A percentile compares a stretch with the other conserved stretches of the same genome.
These are phyloP conservation scores for Malus asiatica DNA, from an alignment of 306 rosid genomes.

Conservation along the genomic window DNA sequence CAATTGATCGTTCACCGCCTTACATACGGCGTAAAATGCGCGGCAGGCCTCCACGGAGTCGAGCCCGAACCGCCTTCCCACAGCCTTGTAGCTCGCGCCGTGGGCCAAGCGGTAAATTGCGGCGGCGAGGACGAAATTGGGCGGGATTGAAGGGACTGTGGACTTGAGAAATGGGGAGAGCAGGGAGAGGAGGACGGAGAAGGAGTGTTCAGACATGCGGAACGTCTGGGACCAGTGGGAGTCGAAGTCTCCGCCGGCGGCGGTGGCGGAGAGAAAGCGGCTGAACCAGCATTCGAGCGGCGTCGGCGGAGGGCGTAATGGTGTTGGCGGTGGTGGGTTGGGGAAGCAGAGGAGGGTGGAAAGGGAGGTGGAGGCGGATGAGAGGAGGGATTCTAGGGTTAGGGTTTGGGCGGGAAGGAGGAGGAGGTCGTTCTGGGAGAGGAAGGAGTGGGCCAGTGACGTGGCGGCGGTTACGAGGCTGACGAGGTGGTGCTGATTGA, in stretches of 20 bases:
- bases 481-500: conserved; percentile 16
- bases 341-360: conserved; percentile 3
- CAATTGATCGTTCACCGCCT: conserved; percentile 34
- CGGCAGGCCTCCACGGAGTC: conserved; percentile 46
- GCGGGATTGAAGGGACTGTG: conserved; percentile 28
- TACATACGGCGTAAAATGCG: conserved; percentile 49
- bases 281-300: conserved; percentile 50
- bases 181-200: conserved; percentile 46
- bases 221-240: conserved; percentile 49
- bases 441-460: conserved; percentile 43
- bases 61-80: conserved; percentile 52
- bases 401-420: conserved; percentile 58
- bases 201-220: conserved; percentile 58
- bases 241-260: conserved; percentile 15
- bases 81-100: conserved; percentile 49
- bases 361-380: conserved; percentile 34
- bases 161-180: conserved; percentile 27
- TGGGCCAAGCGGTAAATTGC: conserved; percentile 70
- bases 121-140: conserved; percentile 53
- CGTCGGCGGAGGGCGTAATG: not conserved
- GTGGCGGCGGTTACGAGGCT: conserved; percentile 31
- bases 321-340: conserved; percentile 15
- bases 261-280: conserved; percentile 43
- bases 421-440: conserved; percentile 44
- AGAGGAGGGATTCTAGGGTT: conserved; percentile 40